Evolutionary conservation across 176 grass and related monocot species (phyloP).

Genomic region (Bromus sterilis): DNA sequence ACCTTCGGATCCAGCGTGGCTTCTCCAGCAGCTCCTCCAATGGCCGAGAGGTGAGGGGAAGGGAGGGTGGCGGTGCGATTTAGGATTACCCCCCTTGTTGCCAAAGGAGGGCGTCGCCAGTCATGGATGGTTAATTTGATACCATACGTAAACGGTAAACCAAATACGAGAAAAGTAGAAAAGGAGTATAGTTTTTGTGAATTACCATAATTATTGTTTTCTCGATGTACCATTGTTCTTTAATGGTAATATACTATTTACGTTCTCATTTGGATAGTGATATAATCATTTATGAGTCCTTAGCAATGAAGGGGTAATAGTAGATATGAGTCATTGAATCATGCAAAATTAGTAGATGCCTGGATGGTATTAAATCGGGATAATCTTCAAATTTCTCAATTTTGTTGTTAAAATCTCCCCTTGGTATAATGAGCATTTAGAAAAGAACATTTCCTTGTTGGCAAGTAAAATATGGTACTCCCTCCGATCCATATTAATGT

Average conservation of each 20-base stretch:
- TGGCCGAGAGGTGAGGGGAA: too few species aligned
- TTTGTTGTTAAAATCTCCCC: not conserved
- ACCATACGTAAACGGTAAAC: not conserved
- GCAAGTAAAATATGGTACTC: not conserved
- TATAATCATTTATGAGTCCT: not conserved
- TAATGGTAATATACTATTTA: not conserved
- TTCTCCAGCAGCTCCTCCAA: slow-evolving; percentile 57
- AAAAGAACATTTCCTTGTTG: not conserved
- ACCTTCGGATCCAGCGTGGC: too few species aligned
- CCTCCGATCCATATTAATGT: too few species aligned
- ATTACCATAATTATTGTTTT: not conserved
- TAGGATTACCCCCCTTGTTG: too few species aligned
- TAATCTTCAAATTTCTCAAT: not conserved
- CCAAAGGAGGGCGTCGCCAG: not conserved
- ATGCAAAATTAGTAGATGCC: not conserved
- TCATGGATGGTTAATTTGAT: not conserved
- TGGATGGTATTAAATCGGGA: not conserved
- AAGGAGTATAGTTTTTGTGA: not conserved
- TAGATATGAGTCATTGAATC: not conserved
- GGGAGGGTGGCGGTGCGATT: too few species aligned
- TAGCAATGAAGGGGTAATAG: not conserved
- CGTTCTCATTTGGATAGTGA: not conserved
- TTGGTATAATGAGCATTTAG: not conserved
- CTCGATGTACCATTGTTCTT: not conserved
- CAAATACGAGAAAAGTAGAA: not conserved